phyloP scores from a whole-genome alignment of 768 basidiomycete genomes.

The Piloderma croceum region DNA sequence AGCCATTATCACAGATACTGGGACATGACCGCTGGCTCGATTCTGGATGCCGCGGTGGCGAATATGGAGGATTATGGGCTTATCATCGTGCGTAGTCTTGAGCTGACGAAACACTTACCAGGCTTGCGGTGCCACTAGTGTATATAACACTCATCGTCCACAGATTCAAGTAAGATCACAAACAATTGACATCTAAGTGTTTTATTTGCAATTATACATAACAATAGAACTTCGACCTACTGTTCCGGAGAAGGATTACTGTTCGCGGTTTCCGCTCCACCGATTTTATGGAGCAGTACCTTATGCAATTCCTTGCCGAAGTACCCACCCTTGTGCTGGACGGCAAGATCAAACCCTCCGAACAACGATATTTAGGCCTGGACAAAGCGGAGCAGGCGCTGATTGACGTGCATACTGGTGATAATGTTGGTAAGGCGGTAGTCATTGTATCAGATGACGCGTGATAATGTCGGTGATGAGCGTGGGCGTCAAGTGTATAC shows the following conservation, averaged over 20 bases:
- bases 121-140: background rate
- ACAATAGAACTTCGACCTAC: background rate
- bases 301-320: constrained; percentile 15
- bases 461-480: background rate
- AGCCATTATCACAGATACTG: constrained; percentile 28
- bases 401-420: constrained; percentile 27
- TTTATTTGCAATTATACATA: no score
- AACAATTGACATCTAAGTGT: no score
- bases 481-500: no score
- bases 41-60: constrained; percentile 48
- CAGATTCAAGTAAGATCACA: background rate
- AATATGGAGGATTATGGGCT: background rate
- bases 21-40: constrained; percentile 59
- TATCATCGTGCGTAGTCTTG: no score
- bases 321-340: constrained; percentile 19
- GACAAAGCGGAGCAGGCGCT: constrained; percentile 31
- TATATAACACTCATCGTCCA: background rate
- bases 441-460: constrained; percentile 20
- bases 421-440: constrained; percentile 31
- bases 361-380: constrained; percentile 28
- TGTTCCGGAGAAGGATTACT: background rate
- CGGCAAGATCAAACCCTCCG: constrained; percentile 28
- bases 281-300: no score
- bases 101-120: no score
- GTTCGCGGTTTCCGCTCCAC: background rate